These are phyloP conservation scores for Ascobolus immersus DNA, from an alignment of 495 filamentous ascomycete species.

Conservation along the genomic window DNA sequence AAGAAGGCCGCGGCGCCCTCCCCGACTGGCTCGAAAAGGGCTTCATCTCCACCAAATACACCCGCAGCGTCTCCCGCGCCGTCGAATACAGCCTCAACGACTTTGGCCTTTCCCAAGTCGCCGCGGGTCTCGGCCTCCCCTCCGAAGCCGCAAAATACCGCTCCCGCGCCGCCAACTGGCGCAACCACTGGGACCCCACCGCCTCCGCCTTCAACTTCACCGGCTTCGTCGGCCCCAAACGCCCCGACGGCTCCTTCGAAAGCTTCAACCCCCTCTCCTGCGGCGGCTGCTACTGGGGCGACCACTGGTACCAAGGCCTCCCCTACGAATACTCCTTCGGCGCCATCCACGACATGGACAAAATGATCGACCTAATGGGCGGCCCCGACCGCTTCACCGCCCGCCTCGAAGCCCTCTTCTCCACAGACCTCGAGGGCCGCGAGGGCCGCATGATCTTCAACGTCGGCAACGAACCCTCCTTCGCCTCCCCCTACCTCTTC, in stretches of 20 bases:
- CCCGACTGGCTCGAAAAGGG: conserved; percentile 39
- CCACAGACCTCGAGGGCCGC: conserved; percentile 24
- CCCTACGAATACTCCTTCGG: conserved; percentile 49
- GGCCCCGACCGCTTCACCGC: conserved; percentile 30
- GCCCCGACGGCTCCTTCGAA: conserved; percentile 27
- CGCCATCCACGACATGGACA: conserved; percentile 38
- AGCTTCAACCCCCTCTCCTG: conserved; percentile 34
- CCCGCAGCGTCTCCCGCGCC: conserved; percentile 36
- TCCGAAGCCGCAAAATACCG: conserved; percentile 35
- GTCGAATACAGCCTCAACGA: conserved; percentile 48
- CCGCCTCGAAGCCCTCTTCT: conserved; percentile 38
- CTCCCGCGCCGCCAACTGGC: conserved; percentile 39
- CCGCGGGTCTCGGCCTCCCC: conserved; percentile 27
- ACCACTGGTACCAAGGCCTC: conserved; percentile 33
- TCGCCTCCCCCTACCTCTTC: conserved; percentile 45
- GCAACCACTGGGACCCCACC: conserved; percentile 42
- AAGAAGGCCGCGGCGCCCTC: conserved; percentile 44
- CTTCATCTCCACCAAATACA: conserved; percentile 37
- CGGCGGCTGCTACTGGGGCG: conserved; percentile 42
- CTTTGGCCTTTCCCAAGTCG: conserved; percentile 36
- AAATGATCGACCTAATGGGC: conserved; percentile 31
- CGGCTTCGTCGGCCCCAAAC: conserved; percentile 40
- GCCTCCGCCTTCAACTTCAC: conserved; percentile 28
- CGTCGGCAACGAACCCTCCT: conserved; percentile 43
- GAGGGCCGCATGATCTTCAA: conserved; percentile 34